These are phyloP conservation scores for Colletotrichum sp. DNA, from an alignment of 2,329 filamentous ascomycete genomes.

Conservation along the genomic window DNA sequence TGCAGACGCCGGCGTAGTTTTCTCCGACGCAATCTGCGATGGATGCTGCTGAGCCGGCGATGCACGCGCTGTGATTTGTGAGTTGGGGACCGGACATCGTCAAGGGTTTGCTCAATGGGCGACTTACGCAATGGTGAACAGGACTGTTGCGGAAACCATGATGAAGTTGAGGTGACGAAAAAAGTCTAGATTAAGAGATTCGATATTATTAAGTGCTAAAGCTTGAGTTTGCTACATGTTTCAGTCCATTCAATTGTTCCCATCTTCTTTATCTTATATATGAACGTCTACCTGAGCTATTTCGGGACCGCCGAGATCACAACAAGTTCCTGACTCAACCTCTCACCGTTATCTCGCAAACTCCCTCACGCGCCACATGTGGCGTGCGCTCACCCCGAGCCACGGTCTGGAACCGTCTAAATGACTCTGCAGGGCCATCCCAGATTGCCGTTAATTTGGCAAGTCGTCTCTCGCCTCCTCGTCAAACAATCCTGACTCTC, in stretches of 20 bases:
- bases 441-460: not conserved
- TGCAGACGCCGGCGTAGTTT: not conserved
- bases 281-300: not conserved
- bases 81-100: not conserved
- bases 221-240: not conserved
- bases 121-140: not conserved
- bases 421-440: not conserved
- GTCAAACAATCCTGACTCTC: not conserved
- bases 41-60: not conserved
- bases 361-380: not conserved
- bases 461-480: not conserved
- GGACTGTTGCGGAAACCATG: not conserved
- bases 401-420: not conserved
- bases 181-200: not conserved
- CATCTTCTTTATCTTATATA: not conserved
- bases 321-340: not conserved
- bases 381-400: not conserved
- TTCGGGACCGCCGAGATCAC: not conserved
- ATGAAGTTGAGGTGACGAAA: not conserved
- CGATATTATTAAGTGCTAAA: not conserved
- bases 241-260: fast-evolving
- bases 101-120: not conserved
- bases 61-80: not conserved
- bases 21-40: not conserved
- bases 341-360: not conserved